Evolutionary conservation across 257 asterid species (phyloP).

Genomic region (Solanum raphanifolium): DNA sequence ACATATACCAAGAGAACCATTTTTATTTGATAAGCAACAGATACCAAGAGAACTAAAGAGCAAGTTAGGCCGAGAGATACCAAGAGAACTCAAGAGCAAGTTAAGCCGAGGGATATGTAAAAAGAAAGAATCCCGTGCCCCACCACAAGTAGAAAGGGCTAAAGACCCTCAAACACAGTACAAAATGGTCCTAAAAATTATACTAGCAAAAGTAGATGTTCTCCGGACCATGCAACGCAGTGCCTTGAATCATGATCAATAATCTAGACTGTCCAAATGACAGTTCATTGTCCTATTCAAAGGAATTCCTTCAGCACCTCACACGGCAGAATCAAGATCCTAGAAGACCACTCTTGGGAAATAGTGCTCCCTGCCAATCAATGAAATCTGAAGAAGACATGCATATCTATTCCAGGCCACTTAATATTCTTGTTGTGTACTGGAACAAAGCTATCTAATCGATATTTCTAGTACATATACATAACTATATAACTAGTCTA

Average conservation of each 20-base stretch:
- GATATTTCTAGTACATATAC: not conserved
- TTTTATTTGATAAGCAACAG: not conserved
- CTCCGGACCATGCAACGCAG: not conserved
- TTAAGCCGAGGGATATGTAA: not conserved
- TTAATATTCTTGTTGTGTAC: not conserved
- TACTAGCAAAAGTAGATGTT: not conserved
- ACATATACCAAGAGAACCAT: slow-evolving; percentile 1
- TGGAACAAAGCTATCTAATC: not conserved
- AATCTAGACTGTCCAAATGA: not conserved
- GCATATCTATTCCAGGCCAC: not conserved
- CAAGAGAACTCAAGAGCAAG: not conserved
- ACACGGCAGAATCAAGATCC: not conserved
- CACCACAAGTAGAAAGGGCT: not conserved
- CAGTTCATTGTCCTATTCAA: not conserved
- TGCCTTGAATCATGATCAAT: not conserved
- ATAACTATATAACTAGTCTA: not conserved
- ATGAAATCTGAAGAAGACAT: not conserved
- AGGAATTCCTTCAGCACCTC: not conserved
- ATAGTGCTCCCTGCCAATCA: not conserved
- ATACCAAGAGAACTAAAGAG: not conserved
- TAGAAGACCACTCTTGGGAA: not conserved
- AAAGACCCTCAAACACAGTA: not conserved
- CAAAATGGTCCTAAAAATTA: not conserved
- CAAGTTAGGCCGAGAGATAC: not conserved
- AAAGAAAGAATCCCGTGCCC: not conserved